A percentile compares a stretch with the other conserved stretches of the same genome.
These are phyloP conservation scores for Aspergillus leporis DNA, from an alignment of 495 filamentous ascomycete genomes.

Conservation along the genomic window DNA sequence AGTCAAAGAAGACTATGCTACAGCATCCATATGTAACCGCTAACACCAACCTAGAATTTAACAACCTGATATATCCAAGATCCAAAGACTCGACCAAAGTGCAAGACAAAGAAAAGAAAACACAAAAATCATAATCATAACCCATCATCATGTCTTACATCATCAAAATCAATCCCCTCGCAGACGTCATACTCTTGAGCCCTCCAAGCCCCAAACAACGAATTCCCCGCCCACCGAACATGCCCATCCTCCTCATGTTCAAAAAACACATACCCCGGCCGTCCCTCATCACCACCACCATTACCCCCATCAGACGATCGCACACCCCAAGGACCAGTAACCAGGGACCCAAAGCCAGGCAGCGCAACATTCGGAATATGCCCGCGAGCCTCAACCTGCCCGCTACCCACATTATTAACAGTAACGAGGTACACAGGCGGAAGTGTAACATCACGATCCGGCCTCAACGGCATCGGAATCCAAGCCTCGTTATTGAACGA, in stretches of 20 bases:
- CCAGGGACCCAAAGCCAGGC: conserved; percentile 37
- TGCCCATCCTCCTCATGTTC: conserved; percentile 40
- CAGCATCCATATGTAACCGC: not conserved
- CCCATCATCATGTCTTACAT: conserved; percentile 17
- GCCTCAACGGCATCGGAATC: conserved; percentile 42
- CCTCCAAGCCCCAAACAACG: conserved; percentile 44
- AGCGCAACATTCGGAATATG: conserved; percentile 43
- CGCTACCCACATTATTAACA: conserved; percentile 40
- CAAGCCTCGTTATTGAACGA: conserved; percentile 47
- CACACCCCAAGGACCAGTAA: conserved; percentile 31
- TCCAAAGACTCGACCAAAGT: not conserved
- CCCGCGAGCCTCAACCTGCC: conserved; percentile 42
- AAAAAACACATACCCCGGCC: conserved; percentile 47
- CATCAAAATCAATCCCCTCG: conserved; percentile 38
- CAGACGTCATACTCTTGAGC: conserved; percentile 39
- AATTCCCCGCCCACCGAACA: conserved; percentile 36
- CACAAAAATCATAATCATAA: conserved; percentile 14
- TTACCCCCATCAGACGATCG: conserved; percentile 3
- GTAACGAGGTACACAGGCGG: conserved; percentile 47
- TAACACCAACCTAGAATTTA: conserved; percentile 2
- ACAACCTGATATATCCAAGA: not conserved
- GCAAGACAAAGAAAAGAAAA: not conserved
- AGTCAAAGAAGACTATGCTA: not conserved
- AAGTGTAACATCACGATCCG: conserved; percentile 35
- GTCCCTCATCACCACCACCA: conserved; percentile 16